These are phyloP conservation scores for Aspergillus carbonarius DNA, from an alignment of 2,329 filamentous ascomycete genomes.

Conservation along the genomic window DNA sequence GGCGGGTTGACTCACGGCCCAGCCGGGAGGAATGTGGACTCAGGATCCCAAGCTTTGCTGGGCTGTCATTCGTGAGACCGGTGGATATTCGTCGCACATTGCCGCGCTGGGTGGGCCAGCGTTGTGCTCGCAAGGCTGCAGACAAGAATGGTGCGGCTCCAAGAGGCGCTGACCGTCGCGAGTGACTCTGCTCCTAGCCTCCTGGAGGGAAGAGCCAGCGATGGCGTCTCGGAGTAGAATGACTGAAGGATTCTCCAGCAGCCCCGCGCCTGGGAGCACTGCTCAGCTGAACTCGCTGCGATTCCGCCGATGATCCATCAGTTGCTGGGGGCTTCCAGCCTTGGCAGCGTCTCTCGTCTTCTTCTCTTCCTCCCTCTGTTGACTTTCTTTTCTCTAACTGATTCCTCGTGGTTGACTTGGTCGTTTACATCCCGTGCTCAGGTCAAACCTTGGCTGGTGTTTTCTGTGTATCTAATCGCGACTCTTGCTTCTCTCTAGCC, in stretches of 20 bases:
- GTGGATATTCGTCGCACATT: background rate
- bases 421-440: background rate
- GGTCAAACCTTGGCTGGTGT: background rate
- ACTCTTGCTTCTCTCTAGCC: background rate
- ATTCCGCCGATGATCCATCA: background rate
- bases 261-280: too few species aligned
- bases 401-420: background rate
- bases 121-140: conserved; percentile 4
- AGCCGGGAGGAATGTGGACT: conserved; percentile 4
- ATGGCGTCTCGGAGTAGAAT: background rate
- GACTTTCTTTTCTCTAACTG: background rate
- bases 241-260: background rate
- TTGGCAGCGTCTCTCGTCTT: background rate
- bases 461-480: background rate
- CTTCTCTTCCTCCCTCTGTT: background rate
- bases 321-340: background rate
- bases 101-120: background rate
- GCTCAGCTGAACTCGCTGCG: conserved; percentile 3
- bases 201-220: background rate
- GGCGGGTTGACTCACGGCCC: background rate
- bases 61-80: background rate
- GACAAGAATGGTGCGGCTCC: conserved; percentile 2
- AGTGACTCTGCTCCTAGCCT: background rate
- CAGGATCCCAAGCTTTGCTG: background rate
- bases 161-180: background rate